These are phyloP conservation scores for Stagonosporopsis cucurbitacearum DNA, from an alignment of 2,329 filamentous ascomycete species.

Conservation along the genomic window DNA sequence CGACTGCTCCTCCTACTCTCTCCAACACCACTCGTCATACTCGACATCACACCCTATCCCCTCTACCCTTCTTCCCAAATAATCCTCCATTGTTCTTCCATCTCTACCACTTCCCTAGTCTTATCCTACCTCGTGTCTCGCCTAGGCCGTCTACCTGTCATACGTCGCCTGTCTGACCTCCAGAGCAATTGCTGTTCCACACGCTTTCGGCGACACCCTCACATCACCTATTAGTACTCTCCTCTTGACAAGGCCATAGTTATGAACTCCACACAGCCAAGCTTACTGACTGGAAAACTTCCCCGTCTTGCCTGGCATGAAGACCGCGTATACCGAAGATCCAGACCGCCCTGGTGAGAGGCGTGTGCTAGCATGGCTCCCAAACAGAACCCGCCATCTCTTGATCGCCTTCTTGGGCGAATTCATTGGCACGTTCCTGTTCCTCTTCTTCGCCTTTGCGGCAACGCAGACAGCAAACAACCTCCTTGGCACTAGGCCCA, in stretches of 20 bases:
- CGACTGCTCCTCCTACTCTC: neutral
- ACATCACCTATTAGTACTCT: constrained; percentile 19
- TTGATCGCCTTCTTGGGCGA: constrained; percentile 56
- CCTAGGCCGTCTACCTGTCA: constrained; percentile 6
- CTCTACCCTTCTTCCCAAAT: neutral
- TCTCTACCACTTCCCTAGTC: constrained; percentile 15
- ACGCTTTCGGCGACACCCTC: constrained; percentile 28
- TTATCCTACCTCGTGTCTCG: constrained; percentile 15
- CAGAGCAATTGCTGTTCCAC: constrained; percentile 29
- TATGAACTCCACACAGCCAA: constrained; percentile 47
- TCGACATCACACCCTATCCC: constrained; percentile 4
- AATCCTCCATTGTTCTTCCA: constrained; percentile 2
- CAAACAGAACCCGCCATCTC: constrained; percentile 52
- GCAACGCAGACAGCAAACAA: constrained; percentile 50
- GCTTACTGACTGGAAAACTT: constrained; percentile 40
- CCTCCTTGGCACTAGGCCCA: constrained; percentile 28
- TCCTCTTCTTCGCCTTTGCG: constrained; percentile 51
- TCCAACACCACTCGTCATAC: constrained; percentile 1
- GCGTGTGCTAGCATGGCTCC: constrained; percentile 52
- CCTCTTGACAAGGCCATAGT: constrained; percentile 17
- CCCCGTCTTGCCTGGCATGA: constrained; percentile 50
- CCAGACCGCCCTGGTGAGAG: constrained; percentile 45
- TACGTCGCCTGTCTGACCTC: constrained; percentile 23
- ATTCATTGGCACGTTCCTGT: constrained; percentile 49
- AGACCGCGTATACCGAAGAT: constrained; percentile 41